These are phyloP conservation scores for Aspergillus ibericus DNA, from an alignment of 2,329 filamentous ascomycete genomes.

Conservation along the genomic window DNA sequence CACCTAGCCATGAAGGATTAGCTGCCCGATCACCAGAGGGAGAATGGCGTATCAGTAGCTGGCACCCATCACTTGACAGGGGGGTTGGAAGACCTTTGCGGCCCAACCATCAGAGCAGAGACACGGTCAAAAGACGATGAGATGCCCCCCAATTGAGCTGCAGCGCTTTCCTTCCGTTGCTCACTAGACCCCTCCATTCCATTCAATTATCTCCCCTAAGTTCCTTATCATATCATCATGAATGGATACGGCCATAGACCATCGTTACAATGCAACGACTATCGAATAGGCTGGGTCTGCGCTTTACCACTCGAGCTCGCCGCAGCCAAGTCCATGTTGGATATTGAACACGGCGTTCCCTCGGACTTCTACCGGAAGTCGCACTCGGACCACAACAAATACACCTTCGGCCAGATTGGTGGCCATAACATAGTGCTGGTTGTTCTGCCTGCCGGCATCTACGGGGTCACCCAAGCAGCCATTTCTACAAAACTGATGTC, in stretches of 20 bases:
- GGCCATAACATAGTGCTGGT: constrained; percentile 28
- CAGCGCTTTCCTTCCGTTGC: not conserved
- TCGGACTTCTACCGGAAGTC: not conserved
- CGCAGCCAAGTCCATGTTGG: constrained; percentile 30
- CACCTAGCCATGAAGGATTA: not conserved
- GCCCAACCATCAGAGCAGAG: not conserved
- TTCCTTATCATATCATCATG: not conserved
- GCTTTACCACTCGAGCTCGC: constrained; percentile 30
- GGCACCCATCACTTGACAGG: not conserved
- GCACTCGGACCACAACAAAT: constrained; percentile 22
- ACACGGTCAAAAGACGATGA: not conserved
- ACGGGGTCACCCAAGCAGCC: constrained; percentile 25
- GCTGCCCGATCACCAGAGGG: not conserved
- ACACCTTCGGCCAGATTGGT: constrained; percentile 23
- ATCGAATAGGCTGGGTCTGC: constrained; percentile 36
- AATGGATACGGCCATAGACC: not conserved
- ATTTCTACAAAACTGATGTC: constrained; percentile 12
- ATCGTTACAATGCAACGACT: constrained; percentile 10
- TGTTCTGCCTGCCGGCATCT: constrained; percentile 20
- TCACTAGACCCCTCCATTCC: too few relatives aligned
- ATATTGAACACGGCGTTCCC: constrained; percentile 22
- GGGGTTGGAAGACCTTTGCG: not conserved
- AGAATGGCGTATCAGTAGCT: not conserved
- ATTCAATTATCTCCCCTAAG: not conserved
- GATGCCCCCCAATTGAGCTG: not conserved